Evolutionary conservation across 441 rosid genomes (phyloP), one percentile per base, ranked within the genome.

Genomic region (Jatropha podagrica): DNA sequence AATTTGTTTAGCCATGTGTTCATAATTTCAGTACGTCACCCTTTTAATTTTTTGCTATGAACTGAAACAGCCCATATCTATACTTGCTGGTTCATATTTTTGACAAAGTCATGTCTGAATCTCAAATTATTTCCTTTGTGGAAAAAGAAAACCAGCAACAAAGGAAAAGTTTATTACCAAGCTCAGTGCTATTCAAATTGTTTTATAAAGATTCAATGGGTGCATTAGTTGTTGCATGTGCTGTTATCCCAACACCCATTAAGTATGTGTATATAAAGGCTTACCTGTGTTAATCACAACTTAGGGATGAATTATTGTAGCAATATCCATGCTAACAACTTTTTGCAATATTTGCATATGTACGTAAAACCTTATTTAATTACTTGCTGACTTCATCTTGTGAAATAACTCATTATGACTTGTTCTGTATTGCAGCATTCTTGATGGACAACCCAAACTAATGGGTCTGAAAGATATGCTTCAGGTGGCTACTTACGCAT

Each of bases 381-480:
- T 14, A 1, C 32, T 42, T 68, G 37, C 18, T 75, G 37, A 8
- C 23, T 48, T 44, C 2, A 27, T 48, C 6, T 37, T 7, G 1
- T 7, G 41, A 26, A 18, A 42, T 41, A 52, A 12, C 51, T 5
- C 68, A 23, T 7, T 52, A 3, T 64, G 13, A 37, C 73, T 76
- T 60, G 55, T 61, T 77, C 79, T 71, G 12, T 75, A 46, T 78
- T 59, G 37, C 89, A 95, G 99, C 71, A 93, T 95, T 85, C 85
- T 89, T 64, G 76, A 90, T 82, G 98, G 97, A 78, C 96, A 92
- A 56, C 99, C 99, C 8, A 93, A 88, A 86, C 93, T 69, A 80
- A 93, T 93, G 97, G 97, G 99, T 59, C 80, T 95, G 68, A 91
- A 89, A 84, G 97, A 93, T 65, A 52, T 95, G 80, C 97, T 95